Evolutionary conservation across 2,329 filamentous ascomycete genomes (phyloP).

Genomic region (Trichophyton equinum): DNA sequence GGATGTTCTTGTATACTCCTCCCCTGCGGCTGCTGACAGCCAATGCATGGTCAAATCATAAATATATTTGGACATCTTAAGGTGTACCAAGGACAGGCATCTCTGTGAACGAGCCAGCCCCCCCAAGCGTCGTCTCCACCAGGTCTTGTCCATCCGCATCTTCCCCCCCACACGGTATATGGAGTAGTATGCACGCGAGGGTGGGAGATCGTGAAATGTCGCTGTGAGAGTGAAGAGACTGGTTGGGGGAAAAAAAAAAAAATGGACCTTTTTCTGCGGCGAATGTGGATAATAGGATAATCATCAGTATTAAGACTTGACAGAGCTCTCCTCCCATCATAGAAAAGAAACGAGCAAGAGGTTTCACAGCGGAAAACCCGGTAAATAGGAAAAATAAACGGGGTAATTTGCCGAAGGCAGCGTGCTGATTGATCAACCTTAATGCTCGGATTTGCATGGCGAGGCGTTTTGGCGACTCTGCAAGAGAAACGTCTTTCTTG

Average conservation of each 20-base stretch:
- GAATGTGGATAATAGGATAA: not conserved
- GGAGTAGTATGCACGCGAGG: constrained; percentile 1
- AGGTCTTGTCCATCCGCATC: not conserved
- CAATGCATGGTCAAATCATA: not conserved
- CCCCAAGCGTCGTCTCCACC: not conserved
- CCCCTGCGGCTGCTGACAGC: not conserved
- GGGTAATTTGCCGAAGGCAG: not conserved
- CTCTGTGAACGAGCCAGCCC: not conserved
- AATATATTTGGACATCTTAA: not conserved
- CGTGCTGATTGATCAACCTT: constrained; percentile 1
- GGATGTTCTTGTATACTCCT: not conserved
- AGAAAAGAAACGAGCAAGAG: not conserved
- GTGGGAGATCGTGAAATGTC: not conserved
- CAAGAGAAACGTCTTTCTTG: constrained; percentile 1
- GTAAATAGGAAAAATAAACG: not conserved
- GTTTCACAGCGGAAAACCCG: not conserved
- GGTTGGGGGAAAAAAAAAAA: not conserved
- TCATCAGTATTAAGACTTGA: not conserved
- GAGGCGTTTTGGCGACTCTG: constrained; percentile 1
- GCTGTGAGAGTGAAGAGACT: not conserved
- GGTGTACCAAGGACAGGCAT: not conserved
- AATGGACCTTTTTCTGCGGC: too few species aligned
- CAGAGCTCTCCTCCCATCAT: not conserved
- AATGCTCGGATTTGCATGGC: constrained; percentile 1
- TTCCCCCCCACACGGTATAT: not conserved